phyloP scores from a whole-genome alignment of 73 alveolate species.

The Tetrahymena elliotti region DNA sequence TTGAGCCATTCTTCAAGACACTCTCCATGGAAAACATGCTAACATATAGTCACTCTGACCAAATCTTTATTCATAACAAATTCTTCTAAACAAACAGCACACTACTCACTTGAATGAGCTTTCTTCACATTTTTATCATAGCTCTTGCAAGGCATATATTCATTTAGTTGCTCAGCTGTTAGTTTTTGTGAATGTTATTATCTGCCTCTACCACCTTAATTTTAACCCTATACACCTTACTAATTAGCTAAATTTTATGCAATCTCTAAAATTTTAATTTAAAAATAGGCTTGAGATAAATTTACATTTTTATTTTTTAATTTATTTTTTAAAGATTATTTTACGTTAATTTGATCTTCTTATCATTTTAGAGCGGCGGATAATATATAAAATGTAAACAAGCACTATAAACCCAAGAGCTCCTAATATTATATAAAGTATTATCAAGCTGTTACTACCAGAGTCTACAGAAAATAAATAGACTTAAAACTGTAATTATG shows the following conservation, averaged over 20 bases:
- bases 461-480: background rate
- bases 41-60: background rate
- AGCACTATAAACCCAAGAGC: background rate
- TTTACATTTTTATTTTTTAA: background rate
- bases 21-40: background rate
- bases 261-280: background rate
- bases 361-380: background rate
- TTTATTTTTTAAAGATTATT: background rate
- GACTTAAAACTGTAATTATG: background rate
- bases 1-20: background rate
- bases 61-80: background rate
- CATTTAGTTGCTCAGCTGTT: background rate
- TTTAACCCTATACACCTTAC: background rate
- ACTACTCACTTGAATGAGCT: background rate
- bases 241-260: background rate
- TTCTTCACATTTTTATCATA: background rate
- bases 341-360: background rate
- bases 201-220: background rate
- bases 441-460: background rate
- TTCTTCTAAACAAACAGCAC: background rate
- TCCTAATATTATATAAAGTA: background rate
- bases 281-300: background rate
- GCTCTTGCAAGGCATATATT: background rate
- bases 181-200: background rate
- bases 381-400: background rate